Conservation (phyloP, 305 asterid genomes). For the Solanum hybrid region DNA sequence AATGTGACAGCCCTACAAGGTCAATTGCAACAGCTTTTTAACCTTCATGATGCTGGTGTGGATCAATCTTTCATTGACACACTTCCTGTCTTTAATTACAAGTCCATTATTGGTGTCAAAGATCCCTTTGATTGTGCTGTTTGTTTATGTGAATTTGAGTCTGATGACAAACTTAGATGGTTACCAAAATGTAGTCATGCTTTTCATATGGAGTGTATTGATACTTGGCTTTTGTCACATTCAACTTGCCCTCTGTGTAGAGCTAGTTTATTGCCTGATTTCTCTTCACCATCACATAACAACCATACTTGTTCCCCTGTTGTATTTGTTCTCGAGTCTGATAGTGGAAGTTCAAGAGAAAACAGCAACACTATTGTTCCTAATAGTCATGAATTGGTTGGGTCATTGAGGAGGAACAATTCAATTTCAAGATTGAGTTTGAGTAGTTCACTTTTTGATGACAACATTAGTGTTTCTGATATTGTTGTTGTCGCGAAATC, state of each 20-base stretch:
- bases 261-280: constrained; percentile 55
- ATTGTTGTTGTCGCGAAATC: constrained; percentile 27
- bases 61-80: constrained; percentile 88
- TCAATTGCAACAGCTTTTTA: constrained; percentile 82
- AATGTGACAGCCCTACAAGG: constrained; percentile 76
- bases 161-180: constrained; percentile 62
- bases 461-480: neutral
- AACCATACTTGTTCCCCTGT: constrained; percentile 37
- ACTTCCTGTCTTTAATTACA: constrained; percentile 68
- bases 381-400: constrained; percentile 14
- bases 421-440: constrained; percentile 25
- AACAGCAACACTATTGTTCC: constrained; percentile 14
- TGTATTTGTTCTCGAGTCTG: constrained; percentile 75
- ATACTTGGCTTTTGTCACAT: constrained; percentile 85
- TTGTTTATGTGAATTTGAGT: constrained; percentile 75
- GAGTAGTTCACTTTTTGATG: constrained; percentile 31
- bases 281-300: constrained; percentile 18
- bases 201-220: constrained; percentile 86
- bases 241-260: constrained; percentile 96
- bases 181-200: constrained; percentile 92
- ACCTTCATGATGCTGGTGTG: constrained; percentile 83
- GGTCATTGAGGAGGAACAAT: neutral
- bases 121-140: constrained; percentile 93
- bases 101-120: constrained; percentile 68
- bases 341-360: constrained; percentile 67